A percentile compares a stretch with the other conserved stretches of the same genome.
Evolutionary conservation across 2,329 filamentous ascomycete species (phyloP).

Genomic region (Ophiostoma sp.): DNA sequence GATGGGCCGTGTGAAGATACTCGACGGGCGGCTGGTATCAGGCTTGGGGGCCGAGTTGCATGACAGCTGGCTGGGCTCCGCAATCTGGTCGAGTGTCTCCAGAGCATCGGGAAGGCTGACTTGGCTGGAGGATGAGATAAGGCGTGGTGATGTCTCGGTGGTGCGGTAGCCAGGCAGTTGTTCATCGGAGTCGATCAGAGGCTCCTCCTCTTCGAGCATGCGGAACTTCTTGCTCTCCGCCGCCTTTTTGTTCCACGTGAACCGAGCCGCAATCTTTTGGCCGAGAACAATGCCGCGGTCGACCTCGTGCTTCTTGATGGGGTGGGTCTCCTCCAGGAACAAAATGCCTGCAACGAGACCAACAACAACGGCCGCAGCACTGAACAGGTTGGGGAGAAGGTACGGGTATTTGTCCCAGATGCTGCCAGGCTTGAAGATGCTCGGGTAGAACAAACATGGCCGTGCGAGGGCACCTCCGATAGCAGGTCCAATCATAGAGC

Average conservation of each 20-base stretch:
- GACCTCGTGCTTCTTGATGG: constrained; percentile 67
- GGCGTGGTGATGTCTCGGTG: constrained; percentile 39
- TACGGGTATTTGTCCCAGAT: constrained; percentile 87
- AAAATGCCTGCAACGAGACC: constrained; percentile 74
- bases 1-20: constrained; percentile 78
- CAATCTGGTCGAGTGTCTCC: constrained; percentile 28
- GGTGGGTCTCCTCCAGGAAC: constrained; percentile 92
- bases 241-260: constrained; percentile 34
- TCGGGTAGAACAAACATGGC: constrained; percentile 77
- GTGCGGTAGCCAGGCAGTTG: constrained; percentile 65
- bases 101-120: constrained; percentile 35
- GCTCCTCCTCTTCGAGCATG: constrained; percentile 48
- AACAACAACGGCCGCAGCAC: constrained; percentile 68
- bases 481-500: constrained; percentile 85
- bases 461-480: constrained; percentile 86
- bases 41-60: constrained; percentile 25
- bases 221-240: constrained; percentile 31
- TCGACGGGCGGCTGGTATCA: background rate
- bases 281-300: constrained; percentile 76
- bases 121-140: constrained; percentile 25
- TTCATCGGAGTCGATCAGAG: constrained; percentile 58
- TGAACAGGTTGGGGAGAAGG: constrained; percentile 86
- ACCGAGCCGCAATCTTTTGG: constrained; percentile 56
- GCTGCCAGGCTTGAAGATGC: constrained; percentile 63
- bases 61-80: constrained; percentile 26